A percentile compares a stretch with the other conserved stretches of the same genome.
These are phyloP conservation scores for Cryphonectria nitschkei DNA, from an alignment of 2,329 filamentous ascomycete genomes.

Conservation along the genomic window DNA sequence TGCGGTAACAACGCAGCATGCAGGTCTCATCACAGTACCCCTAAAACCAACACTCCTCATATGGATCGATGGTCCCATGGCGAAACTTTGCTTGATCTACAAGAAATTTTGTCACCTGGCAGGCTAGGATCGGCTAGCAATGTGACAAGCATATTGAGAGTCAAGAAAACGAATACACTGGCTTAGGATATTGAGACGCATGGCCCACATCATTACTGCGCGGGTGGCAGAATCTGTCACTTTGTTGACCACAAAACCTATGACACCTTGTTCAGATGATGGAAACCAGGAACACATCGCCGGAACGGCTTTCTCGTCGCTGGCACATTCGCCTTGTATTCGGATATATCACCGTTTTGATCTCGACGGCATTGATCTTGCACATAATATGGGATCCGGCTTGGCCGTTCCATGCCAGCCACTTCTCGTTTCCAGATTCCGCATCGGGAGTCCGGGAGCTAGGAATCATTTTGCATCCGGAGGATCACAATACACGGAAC, in stretches of 20 bases:
- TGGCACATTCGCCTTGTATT: neutral
- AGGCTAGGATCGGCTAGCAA: too few relatives aligned
- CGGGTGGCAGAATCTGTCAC: too few relatives aligned
- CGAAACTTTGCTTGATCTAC: too few relatives aligned
- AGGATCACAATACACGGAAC: constrained; percentile 44
- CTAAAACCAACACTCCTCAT: too few relatives aligned
- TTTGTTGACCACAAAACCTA: neutral
- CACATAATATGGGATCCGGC: neutral
- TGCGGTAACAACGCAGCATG: neutral
- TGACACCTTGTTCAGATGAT: neutral
- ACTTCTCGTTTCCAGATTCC: neutral
- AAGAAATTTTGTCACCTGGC: too few relatives aligned
- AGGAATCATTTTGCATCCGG: constrained; percentile 41
- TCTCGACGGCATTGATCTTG: neutral
- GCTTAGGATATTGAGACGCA: too few relatives aligned
- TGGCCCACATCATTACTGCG: too few relatives aligned
- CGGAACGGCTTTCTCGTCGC: neutral
- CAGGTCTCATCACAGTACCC: neutral
- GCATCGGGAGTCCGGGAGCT: constrained; percentile 12
- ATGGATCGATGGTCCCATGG: too few relatives aligned
- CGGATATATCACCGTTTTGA: neutral
- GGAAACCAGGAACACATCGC: neutral
- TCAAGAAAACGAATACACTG: too few relatives aligned
- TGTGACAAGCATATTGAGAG: too few relatives aligned
- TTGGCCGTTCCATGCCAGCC: neutral